Evolutionary conservation across 2,329 filamentous ascomycete genomes (phyloP).

Genomic region (Trichoderma hamatum): DNA sequence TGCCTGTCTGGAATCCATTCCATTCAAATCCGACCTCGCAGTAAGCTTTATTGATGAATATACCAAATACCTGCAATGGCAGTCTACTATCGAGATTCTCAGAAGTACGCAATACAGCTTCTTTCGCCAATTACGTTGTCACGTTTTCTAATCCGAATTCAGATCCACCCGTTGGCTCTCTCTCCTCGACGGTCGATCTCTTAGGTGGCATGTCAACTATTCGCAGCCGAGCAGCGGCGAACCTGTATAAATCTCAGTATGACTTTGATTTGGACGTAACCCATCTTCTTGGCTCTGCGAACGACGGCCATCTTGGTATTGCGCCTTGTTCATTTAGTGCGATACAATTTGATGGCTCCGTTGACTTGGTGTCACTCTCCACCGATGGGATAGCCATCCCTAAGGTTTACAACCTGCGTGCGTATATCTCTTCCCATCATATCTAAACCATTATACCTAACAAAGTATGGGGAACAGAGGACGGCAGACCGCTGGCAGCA

Average conservation of each 20-base stretch:
- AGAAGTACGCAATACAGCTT: constrained; percentile 14
- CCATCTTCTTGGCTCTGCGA: constrained; percentile 19
- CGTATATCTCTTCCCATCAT: no score
- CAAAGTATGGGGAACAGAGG: no score
- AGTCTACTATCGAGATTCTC: constrained; percentile 27
- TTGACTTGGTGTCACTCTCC: constrained; percentile 27
- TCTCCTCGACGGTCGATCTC: constrained; percentile 24
- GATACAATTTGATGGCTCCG: no score
- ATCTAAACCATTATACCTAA: no score
- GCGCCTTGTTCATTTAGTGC: constrained; percentile 14
- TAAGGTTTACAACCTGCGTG: constrained; percentile 25
- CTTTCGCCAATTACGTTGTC: background rate
- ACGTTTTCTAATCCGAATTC: background rate
- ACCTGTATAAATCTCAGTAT: constrained; percentile 18
- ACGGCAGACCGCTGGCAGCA: background rate
- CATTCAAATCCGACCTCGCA: constrained; percentile 22
- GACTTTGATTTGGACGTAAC: constrained; percentile 16
- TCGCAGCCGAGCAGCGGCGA: background rate
- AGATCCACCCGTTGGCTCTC: constrained; percentile 23
- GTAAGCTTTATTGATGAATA: constrained; percentile 17
- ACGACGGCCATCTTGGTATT: constrained; percentile 25
- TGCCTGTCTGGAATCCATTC: constrained; percentile 20
- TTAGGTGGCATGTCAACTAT: constrained; percentile 21
- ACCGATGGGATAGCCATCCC: constrained; percentile 39
- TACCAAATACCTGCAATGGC: constrained; percentile 27